These are phyloP conservation scores for Apiospora aurea DNA, from an alignment of 2,329 filamentous ascomycete genomes.

Conservation along the genomic window DNA sequence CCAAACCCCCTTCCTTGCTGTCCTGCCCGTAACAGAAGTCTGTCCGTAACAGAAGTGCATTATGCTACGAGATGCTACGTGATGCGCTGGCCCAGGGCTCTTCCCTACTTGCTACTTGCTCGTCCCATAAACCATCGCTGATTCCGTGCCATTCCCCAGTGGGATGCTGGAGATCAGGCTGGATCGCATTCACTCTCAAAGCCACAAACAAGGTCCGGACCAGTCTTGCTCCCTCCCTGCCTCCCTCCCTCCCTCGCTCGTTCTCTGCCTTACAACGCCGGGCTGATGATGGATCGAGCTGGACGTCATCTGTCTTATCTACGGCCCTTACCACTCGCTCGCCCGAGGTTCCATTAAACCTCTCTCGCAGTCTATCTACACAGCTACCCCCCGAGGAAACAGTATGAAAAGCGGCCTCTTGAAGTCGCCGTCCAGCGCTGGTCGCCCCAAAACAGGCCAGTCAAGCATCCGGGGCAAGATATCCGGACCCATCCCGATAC, in stretches of 20 bases:
- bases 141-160: slow-evolving; percentile 20
- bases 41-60: slow-evolving; percentile 5
- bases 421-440: slow-evolving; percentile 51
- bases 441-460: slow-evolving; percentile 50
- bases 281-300: slow-evolving; percentile 23
- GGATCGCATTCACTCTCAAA: slow-evolving; percentile 10
- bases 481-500: slow-evolving; percentile 66
- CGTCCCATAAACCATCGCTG: slow-evolving; percentile 23
- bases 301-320: slow-evolving; percentile 21
- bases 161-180: slow-evolving; percentile 21
- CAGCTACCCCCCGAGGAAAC: slow-evolving; percentile 26
- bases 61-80: slow-evolving; percentile 19
- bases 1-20: neutral
- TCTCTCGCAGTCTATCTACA: slow-evolving; percentile 26
- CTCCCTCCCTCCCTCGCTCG: neutral
- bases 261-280: slow-evolving; percentile 6
- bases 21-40: neutral
- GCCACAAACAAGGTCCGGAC: slow-evolving; percentile 1
- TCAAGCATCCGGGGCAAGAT: slow-evolving; percentile 63
- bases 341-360: slow-evolving; percentile 33
- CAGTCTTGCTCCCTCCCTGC: neutral
- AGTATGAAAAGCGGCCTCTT: slow-evolving; percentile 53
- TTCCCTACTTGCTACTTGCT: slow-evolving; percentile 21
- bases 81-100: slow-evolving; percentile 20
- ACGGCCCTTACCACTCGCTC: slow-evolving; percentile 28